A percentile compares a stretch with the other conserved stretches of the same genome.
Conservation (phyloP, 352 stramenopile species). For the Phytophthora hibernalis region DNA sequence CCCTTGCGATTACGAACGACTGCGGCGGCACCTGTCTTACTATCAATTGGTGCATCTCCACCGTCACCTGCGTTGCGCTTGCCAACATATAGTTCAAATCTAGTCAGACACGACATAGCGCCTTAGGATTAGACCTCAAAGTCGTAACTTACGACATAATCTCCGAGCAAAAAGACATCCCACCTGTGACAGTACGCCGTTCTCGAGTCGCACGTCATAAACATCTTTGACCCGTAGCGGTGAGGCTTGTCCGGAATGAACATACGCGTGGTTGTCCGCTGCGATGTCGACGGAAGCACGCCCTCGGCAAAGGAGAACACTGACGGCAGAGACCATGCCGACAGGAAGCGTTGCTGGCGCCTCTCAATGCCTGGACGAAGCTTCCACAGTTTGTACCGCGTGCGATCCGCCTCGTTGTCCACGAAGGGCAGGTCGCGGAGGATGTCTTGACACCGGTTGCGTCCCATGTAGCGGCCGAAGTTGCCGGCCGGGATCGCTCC, state of each 20-base stretch:
- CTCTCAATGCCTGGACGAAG: constrained; percentile 15
- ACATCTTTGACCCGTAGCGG: too few species aligned
- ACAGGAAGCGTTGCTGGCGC: constrained; percentile 12
- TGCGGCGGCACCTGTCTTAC: too few species aligned
- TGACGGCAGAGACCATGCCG: constrained; percentile 10
- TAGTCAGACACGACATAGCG: constrained; percentile 10
- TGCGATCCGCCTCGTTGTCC: not conserved
- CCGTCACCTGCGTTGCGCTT: constrained; percentile 8
- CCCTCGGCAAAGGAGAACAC: constrained; percentile 44
- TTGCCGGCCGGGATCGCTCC: too few species aligned
- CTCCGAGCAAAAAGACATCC: constrained; percentile 2
- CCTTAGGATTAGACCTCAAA: not conserved
- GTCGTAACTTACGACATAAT: constrained; percentile 3
- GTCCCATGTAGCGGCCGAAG: too few species aligned
- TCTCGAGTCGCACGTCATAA: too few species aligned
- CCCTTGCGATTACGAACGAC: too few species aligned
- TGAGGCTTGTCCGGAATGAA: constrained; percentile 38
- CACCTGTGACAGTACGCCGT: constrained; percentile 18
- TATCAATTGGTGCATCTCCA: not conserved
- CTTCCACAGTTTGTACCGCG: constrained; percentile 33
- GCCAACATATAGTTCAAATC: constrained; percentile 11
- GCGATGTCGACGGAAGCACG: constrained; percentile 29
- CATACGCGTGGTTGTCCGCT: constrained; percentile 36
- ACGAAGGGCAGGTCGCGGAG: not conserved
- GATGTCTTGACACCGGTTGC: too few species aligned